Evolutionary conservation across 257 asterid species (phyloP), one percentile per base, ranked within the genome.

Genomic region (Penstemon davidsonii): DNA sequence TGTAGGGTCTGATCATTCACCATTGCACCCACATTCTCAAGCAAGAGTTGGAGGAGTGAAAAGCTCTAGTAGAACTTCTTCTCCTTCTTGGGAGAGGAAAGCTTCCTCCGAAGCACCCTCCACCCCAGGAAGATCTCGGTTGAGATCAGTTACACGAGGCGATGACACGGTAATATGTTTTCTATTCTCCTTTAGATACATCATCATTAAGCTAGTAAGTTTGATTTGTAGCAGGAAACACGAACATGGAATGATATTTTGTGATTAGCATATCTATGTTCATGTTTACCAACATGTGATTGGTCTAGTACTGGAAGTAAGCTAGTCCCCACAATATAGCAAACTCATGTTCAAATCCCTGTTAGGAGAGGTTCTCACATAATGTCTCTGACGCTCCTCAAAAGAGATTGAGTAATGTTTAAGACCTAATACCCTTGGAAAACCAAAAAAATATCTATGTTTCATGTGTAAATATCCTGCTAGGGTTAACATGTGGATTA

Each of bases 81-180:
- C 96, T 64, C 97, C 97, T 52, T 81, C 96, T 6, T 87, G 96
- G 96, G 97, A 91, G 62, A 85, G 87, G 80, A 91, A 79, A 73
- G 78, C 76, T 75, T 60, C 83, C 4, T 70, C 82, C 47, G 97
- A 88, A 47, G 89, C 90, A 37, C 94, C 95, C 73, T 80, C 83
- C 38, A 91, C 97, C 70, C 97, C 95, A 12, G 96, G 95, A 67
- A 85, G 96, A 62, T 88, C 95, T 44, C 90, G 97, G 60, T 74
- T 91, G 84, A 85, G 88, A 84, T 83, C 97, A 25, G 88, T 81
- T 36, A 73, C 90, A 4, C 78, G 84, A 78, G 96, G 88, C 73
- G 90, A 87, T 77, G 91, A 84, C 67, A 83, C 87, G 13, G 96
- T 91, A 88, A 75, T 74, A 60, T 65, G 55, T 74, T 73, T 46